Evolutionary conservation across 257 asterid species (phyloP), one percentile per base, ranked within the genome.

Genomic region (Solanum neorickii): DNA sequence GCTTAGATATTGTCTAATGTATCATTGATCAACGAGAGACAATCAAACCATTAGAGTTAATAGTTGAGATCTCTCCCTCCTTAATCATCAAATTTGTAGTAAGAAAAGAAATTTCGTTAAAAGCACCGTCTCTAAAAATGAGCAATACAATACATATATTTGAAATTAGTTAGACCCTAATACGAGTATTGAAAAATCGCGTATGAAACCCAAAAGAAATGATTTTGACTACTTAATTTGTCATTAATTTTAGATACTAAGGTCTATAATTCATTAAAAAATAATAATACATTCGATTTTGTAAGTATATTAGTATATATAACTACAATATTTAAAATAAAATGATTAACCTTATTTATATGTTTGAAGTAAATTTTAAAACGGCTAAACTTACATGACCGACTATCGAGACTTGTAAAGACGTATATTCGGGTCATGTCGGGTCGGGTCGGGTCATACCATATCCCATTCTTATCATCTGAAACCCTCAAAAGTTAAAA

Each of bases 401-500:
- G 9, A 3, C 2, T 2, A 25, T 20, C 7, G 20, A 9, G 3
- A 18, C 65, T 18, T 18, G 65, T 2, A 18, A 56, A 56, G n/a
- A 56, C n/a, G n/a, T 10, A 3, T 3, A 56, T 56, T 56, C 11
- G 4, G n/a, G n/a, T 56, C 7, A 7, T 9, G 0, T 18, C 0
- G 11, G n/a, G n/a, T 52, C 76, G 31, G 60, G 60, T 25, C 86
- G 76, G 87, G 70, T 62, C 83, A 1, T 15, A 12, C 5, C n/a
- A 76, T 35, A 62, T 60, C 41, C 41, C 25, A 73, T 47, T 11
- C 42, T 69, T 68, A 56, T 44, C 69, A 62, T 83, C 86, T 68
- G 52, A 90, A 90, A 88, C 90, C 91, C 90, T 88, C 82, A 18
- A 37, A 37, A 76, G 66, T 56, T 56, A 9, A 6, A n/a, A 42